Percentiles rank a stretch among this genome's conserved stretches.
Evolutionary conservation across 2,329 filamentous ascomycete species (phyloP).

Genomic region (Fusarium sp.): DNA sequence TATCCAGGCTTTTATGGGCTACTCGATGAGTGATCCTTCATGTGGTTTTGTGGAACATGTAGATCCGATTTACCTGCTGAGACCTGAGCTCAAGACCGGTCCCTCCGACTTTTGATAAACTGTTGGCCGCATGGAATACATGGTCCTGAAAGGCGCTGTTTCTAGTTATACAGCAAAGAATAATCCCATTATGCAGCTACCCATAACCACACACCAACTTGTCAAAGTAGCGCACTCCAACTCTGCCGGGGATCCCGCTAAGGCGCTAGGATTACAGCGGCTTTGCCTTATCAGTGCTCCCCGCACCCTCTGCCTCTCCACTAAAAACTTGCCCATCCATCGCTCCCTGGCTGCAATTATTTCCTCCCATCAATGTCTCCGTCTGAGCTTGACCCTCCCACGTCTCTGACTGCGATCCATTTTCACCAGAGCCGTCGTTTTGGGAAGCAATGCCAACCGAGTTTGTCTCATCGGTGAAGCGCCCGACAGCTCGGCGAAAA

Average conservation of each 20-base stretch:
- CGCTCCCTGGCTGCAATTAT: neutral
- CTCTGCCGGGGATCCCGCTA: neutral
- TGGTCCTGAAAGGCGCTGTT: neutral
- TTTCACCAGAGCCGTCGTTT: neutral
- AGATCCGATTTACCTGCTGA: constrained; percentile 34
- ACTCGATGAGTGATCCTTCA: constrained; percentile 32
- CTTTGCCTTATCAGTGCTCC: neutral
- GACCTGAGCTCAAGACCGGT: constrained; percentile 22
- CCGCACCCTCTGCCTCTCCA: constrained; percentile 1
- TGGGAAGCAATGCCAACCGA: constrained; percentile 28
- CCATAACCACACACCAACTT: too few relatives aligned
- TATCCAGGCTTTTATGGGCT: constrained; percentile 33
- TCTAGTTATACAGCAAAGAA: too few relatives aligned
- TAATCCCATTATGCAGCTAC: too few relatives aligned
- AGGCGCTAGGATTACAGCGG: neutral
- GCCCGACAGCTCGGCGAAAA: constrained; percentile 42
- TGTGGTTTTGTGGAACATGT: constrained; percentile 37
- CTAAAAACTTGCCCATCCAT: constrained; percentile 1
- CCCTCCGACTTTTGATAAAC: constrained; percentile 13
- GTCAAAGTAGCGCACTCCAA: neutral
- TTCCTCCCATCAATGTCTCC: constrained; percentile 5
- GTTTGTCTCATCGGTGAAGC: constrained; percentile 4
- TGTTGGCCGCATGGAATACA: too few relatives aligned
- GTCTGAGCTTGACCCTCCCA: neutral
- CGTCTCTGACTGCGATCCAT: neutral